Evolutionary conservation across 1,284 basidiomycete genomes (phyloP), one percentile per base, ranked within the genome.

Genomic region (Sparassis latifolia): DNA sequence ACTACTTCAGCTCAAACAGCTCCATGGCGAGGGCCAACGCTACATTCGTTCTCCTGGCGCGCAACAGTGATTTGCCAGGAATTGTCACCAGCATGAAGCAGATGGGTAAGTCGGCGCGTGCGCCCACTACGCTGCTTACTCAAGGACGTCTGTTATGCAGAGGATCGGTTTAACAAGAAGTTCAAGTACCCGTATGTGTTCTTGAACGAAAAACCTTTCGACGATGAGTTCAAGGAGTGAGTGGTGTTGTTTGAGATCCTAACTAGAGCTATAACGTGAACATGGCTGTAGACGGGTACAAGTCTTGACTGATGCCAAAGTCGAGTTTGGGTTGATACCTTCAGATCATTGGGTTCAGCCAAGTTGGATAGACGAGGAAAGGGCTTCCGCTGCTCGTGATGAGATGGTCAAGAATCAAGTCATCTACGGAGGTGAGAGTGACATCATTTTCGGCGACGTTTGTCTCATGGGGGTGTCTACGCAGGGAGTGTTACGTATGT

Each of bases 171-270:
- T 75, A 94, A 94, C 73, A 84, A 84, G 62, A 86, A 88, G 66
- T 91, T 85, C 61, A 70, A 79, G 42, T 95, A 94, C 66, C 89
- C 90, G 30, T 94, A 89, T 61, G 84, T 92, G 38, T 89, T 95
- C 69, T 72, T 95, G 51, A 94, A 94, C 62, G 91, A 95, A 45
- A 75, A 86, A 52, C 76, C 77, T 0, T 95, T 94, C 64, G 74
- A 79, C 3, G 85, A 89, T 3, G 76, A 80, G 30, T 94, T 94
- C 70, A 92, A 89, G 61, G 71, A 72, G 82, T 89, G 57, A 47
- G 73, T 53, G 3, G 6, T 10, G 12, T 31, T 28, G 27, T 27
- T 28, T 9, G 32, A 7, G 2, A 6, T 7, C 4, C 7, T 7
- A 6, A 37, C 7, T 37, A 6, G 35, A 37, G 12, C 7, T 20